These are phyloP conservation scores for Candida odintsovae DNA, from an alignment of 805 yeast species.

Conservation along the genomic window DNA sequence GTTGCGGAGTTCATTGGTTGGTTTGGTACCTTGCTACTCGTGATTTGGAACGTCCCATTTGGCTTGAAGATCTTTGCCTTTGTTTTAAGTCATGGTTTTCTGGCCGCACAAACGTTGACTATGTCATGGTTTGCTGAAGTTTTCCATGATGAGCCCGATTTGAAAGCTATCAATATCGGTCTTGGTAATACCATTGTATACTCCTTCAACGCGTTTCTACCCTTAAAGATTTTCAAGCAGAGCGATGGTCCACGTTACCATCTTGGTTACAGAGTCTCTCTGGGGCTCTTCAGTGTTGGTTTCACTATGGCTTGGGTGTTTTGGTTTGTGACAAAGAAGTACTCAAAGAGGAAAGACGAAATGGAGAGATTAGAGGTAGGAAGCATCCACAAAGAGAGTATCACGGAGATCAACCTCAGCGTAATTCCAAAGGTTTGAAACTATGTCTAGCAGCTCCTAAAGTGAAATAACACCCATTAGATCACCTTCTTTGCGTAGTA, in stretches of 20 bases:
- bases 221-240: not conserved
- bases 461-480: too few relatives aligned
- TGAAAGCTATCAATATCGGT: slow-evolving; percentile 1
- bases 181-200: slow-evolving; percentile 1
- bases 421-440: too few relatives aligned
- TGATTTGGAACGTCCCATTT: slow-evolving; percentile 1
- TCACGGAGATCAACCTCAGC: too few relatives aligned
- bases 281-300: not conserved
- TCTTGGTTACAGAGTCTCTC: not conserved
- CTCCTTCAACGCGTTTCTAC: too few relatives aligned
- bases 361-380: not conserved
- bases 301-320: not conserved
- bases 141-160: not conserved
- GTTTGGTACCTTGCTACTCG: not conserved
- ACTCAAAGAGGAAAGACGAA: not conserved
- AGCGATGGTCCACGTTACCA: not conserved
- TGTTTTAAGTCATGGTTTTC: not conserved
- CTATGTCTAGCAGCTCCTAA: too few relatives aligned
- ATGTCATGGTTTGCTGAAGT: slow-evolving; percentile 3
- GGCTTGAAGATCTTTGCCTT: not conserved
- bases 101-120: not conserved
- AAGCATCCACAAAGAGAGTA: not conserved
- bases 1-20: not conserved
- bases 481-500: too few relatives aligned
- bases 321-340: not conserved